Base-by-base conservation (phyloP, 805 yeast genomes). In the Lachancea mirantina region DNA sequence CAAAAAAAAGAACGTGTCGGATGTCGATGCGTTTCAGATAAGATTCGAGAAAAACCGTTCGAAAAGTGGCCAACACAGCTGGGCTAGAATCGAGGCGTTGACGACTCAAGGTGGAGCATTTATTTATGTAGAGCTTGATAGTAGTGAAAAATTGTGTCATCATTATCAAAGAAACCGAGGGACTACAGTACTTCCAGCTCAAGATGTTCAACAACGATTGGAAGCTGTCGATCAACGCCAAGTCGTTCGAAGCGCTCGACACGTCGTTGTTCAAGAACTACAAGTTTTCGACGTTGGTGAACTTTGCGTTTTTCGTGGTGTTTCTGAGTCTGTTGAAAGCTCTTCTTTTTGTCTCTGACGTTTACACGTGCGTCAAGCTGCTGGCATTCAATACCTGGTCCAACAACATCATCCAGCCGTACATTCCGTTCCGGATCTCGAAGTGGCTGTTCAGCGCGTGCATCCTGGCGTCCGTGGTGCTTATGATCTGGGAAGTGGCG, bases 401-500 rank as follows among this genome's bases (percentile, higher is more conserved):
- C 3, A 65, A 74, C 4, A 57, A 65, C 26, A 68, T 70, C 32
- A 56, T 67, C 19, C 49, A 62, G 34, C 77, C 78, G 4, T 62
- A 52, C 40, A 52, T 73, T 3, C 62, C 76, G 1, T 66, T 70
- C 39, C 70, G 47, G 50, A 74, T 68, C 36, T 70, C 65, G 38
- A 73, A 62, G 49, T 81, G 89, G 89, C 59, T 81, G n/a, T 81
- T 80, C 50, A 74, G 81, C 13, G 84, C 79, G 3, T 85, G 95
- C 54, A 85, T 85, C 39, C 67, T 85, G 8, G 70, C 82, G 34
- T 79, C 89, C 7, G 63, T 83, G 30, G 57, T 70, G 4, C 59
- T 81, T 16, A 47, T 79, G 30, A 41, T 75, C 1, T 76, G 75
- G 57, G 80, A 76, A 33, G 61, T 71, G 49, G 44, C 72, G 4